Evolutionary conservation across 495 filamentous ascomycete species (phyloP).

Genomic region (Chlorociboria aeruginascens): DNA sequence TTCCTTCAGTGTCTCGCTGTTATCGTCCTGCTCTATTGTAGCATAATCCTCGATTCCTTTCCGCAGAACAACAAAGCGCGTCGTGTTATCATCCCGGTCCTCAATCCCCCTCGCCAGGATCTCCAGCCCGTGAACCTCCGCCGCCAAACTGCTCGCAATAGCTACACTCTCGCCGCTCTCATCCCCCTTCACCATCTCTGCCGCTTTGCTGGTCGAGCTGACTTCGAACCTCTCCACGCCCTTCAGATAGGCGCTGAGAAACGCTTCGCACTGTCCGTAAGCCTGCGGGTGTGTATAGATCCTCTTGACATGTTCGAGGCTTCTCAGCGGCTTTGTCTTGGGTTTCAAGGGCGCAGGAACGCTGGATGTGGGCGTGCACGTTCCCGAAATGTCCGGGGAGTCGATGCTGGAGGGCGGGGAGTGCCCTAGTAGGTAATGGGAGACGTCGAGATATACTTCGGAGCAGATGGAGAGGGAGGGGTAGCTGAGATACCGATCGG

Average conservation of each 20-base stretch:
- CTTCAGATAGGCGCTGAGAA: slow-evolving; percentile 52
- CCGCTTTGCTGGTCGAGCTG: slow-evolving; percentile 73
- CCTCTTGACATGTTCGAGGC: slow-evolving; percentile 36
- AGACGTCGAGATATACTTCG: slow-evolving; percentile 74
- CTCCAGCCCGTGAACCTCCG: slow-evolving; percentile 49
- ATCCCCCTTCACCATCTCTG: slow-evolving; percentile 58
- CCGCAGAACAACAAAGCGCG: slow-evolving; percentile 71
- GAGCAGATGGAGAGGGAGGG: slow-evolving; percentile 58
- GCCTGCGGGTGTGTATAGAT: slow-evolving; percentile 91
- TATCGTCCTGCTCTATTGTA: slow-evolving; percentile 1
- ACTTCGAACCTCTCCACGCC: slow-evolving; percentile 70
- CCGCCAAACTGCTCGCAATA: slow-evolving; percentile 64
- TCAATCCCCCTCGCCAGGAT: slow-evolving; percentile 67
- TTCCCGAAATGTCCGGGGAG: slow-evolving; percentile 11
- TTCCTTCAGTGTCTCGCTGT: slow-evolving; percentile 1
- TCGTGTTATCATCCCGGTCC: slow-evolving; percentile 74
- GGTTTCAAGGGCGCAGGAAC: slow-evolving; percentile 19
- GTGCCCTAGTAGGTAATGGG: slow-evolving; percentile 67
- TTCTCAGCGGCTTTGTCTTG: slow-evolving; percentile 22
- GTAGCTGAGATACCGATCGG: slow-evolving; percentile 50
- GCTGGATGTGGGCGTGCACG: slow-evolving; percentile 15
- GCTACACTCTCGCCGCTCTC: slow-evolving; percentile 51
- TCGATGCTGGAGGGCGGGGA: slow-evolving; percentile 2
- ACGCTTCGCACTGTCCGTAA: slow-evolving; percentile 82
- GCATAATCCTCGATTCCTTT: slow-evolving; percentile 22